phyloP scores from a whole-genome alignment of 805 yeast genomes.

The Starmerella tilneyi region DNA sequence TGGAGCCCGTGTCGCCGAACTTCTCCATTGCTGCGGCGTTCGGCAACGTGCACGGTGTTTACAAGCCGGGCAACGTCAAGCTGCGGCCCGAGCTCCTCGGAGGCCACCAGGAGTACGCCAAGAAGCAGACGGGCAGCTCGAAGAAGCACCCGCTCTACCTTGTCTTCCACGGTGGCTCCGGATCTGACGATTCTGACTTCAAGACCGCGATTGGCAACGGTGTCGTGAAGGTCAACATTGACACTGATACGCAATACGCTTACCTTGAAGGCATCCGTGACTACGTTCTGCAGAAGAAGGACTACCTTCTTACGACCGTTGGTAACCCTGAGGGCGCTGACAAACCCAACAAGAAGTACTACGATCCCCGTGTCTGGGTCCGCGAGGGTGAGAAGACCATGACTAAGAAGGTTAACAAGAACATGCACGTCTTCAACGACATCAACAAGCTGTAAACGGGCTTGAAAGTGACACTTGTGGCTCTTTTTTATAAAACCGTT shows the following conservation, averaged over 20 bases:
- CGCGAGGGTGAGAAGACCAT: slow-evolving; percentile 99
- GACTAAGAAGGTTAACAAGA: slow-evolving; percentile 73
- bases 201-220: slow-evolving; percentile 84
- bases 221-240: slow-evolving; percentile 98
- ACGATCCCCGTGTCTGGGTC: slow-evolving; percentile 99
- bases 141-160: slow-evolving; percentile 71
- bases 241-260: slow-evolving; percentile 98
- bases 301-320: slow-evolving; percentile 75
- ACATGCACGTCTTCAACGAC: slow-evolving; percentile 68
- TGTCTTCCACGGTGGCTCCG: slow-evolving; percentile 99
- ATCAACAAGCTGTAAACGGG: slow-evolving; percentile 24
- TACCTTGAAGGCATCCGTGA: slow-evolving; percentile 96
- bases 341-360: slow-evolving; percentile 99
- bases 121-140: slow-evolving; percentile 47
- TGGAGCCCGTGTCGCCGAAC: slow-evolving; percentile 85
- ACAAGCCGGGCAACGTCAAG: slow-evolving; percentile 97
- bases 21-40: slow-evolving; percentile 99
- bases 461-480: not conserved
- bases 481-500: not conserved
- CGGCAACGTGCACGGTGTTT: slow-evolving; percentile 99
- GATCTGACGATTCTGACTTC: slow-evolving; percentile 86
- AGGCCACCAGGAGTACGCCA: slow-evolving; percentile 87
- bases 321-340: slow-evolving; percentile 99
- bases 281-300: slow-evolving; percentile 92
- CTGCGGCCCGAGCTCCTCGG: slow-evolving; percentile 88